Conservation (phyloP, 1,284 basidiomycete species). For the Rhodotorula sp. region DNA sequence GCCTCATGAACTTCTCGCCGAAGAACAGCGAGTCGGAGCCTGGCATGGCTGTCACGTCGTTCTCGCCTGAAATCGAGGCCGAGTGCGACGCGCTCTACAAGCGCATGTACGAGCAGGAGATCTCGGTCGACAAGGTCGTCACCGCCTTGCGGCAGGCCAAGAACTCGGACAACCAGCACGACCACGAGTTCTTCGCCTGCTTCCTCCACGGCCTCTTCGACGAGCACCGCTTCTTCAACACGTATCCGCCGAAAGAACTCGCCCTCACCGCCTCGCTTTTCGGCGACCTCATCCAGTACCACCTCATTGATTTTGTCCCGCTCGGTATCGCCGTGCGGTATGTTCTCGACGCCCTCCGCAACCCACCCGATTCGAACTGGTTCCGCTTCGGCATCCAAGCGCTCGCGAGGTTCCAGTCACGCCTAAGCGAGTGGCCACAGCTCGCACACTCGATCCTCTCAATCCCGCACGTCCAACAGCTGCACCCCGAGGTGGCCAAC, state of each 20-base stretch:
- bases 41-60: constrained; percentile 84
- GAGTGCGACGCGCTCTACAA: constrained; percentile 96
- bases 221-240: constrained; percentile 99
- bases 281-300: constrained; percentile 90
- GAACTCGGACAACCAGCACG: constrained; percentile 74
- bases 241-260: constrained; percentile 90
- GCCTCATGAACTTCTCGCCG: constrained; percentile 92
- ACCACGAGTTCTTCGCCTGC: constrained; percentile 96
- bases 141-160: constrained; percentile 80
- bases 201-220: constrained; percentile 99
- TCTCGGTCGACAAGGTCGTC: constrained; percentile 92
- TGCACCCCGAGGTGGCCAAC: constrained; percentile 78
- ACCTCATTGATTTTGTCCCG: constrained; percentile 91
- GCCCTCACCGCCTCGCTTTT: constrained; percentile 96
- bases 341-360: constrained; percentile 88
- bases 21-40: constrained; percentile 79
- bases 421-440: constrained; percentile 89
- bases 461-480: constrained; percentile 82
- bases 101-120: constrained; percentile 91
- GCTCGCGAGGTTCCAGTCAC: constrained; percentile 78
- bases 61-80: constrained; percentile 81
- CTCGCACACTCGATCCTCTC: constrained; percentile 84
- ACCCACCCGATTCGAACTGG: constrained; percentile 83
- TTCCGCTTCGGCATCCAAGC: constrained; percentile 97
- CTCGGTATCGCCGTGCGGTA: constrained; percentile 97